Evolutionary conservation across 768 basidiomycete genomes (phyloP).

Genomic region (Hortiboletus campestris): DNA sequence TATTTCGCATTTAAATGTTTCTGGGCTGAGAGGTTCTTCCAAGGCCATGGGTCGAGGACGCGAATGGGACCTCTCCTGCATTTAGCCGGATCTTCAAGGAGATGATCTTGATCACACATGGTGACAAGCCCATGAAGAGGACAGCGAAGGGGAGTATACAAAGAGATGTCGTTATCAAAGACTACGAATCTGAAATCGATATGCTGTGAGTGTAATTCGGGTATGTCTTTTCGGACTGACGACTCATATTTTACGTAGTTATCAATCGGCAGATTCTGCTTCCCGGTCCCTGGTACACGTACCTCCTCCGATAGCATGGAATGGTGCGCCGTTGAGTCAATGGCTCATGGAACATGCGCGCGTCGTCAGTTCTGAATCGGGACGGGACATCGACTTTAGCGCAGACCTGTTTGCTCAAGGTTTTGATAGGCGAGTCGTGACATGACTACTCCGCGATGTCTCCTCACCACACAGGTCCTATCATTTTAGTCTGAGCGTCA

Average conservation of each 20-base stretch:
- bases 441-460: too few relatives aligned
- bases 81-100: constrained; percentile 48
- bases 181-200: constrained; percentile 27
- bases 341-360: constrained; percentile 15
- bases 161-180: constrained; percentile 14
- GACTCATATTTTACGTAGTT: neutral
- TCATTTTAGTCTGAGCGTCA: too few relatives aligned
- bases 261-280: neutral
- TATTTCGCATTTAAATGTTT: too few relatives aligned
- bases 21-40: neutral
- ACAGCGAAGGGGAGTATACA: constrained; percentile 32
- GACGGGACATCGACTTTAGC: neutral
- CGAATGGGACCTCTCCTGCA: constrained; percentile 37
- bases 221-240: neutral
- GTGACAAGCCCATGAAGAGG: constrained; percentile 40
- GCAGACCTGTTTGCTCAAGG: constrained; percentile 30
- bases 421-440: constrained; percentile 28
- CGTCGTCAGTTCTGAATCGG: neutral
- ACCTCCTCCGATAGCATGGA: neutral
- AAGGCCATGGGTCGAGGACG: constrained; percentile 41
- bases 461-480: too few relatives aligned
- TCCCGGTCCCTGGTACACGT: neutral
- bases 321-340: neutral
- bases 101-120: constrained; percentile 45
- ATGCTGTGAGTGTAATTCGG: constrained; percentile 12